phyloP scores from a whole-genome alignment of 805 yeast genomes.

The Saccharomycopsis lassenensis region DNA sequence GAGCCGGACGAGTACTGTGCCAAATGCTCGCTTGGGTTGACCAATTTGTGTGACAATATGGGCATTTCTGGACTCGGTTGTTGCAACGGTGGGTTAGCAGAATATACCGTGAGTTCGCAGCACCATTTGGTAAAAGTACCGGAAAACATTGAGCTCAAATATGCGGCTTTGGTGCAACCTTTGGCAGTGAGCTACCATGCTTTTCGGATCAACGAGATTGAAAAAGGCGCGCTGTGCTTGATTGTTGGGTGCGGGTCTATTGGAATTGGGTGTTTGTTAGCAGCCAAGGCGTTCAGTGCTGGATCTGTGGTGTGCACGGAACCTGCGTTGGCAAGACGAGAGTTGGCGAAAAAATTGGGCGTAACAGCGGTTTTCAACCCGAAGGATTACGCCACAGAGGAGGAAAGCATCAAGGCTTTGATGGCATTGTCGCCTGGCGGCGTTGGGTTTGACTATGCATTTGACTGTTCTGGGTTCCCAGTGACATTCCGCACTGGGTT shows the following conservation, averaged over 20 bases:
- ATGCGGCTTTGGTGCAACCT: slow-evolving; percentile 49
- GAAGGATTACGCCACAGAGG: slow-evolving; percentile 22
- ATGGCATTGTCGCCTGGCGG: slow-evolving; percentile 28
- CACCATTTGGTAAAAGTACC: slow-evolving; percentile 31
- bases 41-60: slow-evolving; percentile 35
- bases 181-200: slow-evolving; percentile 53
- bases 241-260: slow-evolving; percentile 56
- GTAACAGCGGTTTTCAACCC: slow-evolving; percentile 35
- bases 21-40: slow-evolving; percentile 32
- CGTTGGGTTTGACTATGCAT: slow-evolving; percentile 39
- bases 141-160: slow-evolving; percentile 34
- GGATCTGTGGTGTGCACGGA: slow-evolving; percentile 47
- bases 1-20: slow-evolving; percentile 26
- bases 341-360: slow-evolving; percentile 40
- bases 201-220: slow-evolving; percentile 32
- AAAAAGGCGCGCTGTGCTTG: slow-evolving; percentile 35
- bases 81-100: slow-evolving; percentile 37
- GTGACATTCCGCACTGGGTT: slow-evolving; percentile 34
- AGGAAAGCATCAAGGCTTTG: slow-evolving; percentile 25
- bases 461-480: slow-evolving; percentile 44
- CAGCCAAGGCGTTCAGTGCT: slow-evolving; percentile 38
- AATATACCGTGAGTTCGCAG: slow-evolving; percentile 30
- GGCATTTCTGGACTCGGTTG: slow-evolving; percentile 41
- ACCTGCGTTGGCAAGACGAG: slow-evolving; percentile 51
- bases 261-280: slow-evolving; percentile 48